A percentile compares a stretch with the other conserved stretches of the same genome.
Conservation (phyloP, 176 grass and related monocot genomes). For the Oryza longistaminata region DNA sequence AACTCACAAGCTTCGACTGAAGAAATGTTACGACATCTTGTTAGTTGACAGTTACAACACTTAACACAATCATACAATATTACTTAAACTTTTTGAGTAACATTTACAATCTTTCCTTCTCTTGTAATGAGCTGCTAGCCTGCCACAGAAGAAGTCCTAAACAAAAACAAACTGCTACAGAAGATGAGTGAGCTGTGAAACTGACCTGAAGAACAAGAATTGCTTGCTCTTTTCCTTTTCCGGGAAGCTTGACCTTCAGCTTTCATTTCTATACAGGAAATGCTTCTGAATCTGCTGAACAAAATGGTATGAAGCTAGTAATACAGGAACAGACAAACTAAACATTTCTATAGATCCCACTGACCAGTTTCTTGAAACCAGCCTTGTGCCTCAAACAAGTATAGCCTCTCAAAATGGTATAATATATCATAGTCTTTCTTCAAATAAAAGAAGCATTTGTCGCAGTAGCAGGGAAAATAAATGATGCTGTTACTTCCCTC, state of each 20-base stretch:
- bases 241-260: slow-evolving; percentile 49
- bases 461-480: slow-evolving; percentile 77
- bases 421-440: slow-evolving; percentile 95
- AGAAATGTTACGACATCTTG: slow-evolving; percentile 18
- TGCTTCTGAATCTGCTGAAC: slow-evolving; percentile 38
- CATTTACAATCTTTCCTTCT: neutral
- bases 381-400: slow-evolving; percentile 65
- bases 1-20: slow-evolving; percentile 6
- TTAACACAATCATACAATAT: slow-evolving; percentile 22
- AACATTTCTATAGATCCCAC: slow-evolving; percentile 31
- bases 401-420: slow-evolving; percentile 87
- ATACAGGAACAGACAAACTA: slow-evolving; percentile 3
- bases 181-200: slow-evolving; percentile 22
- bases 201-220: slow-evolving; percentile 40
- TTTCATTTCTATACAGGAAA: slow-evolving; percentile 36
- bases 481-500: slow-evolving; percentile 90
- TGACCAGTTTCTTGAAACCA: slow-evolving; percentile 58
- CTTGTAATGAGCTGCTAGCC: neutral
- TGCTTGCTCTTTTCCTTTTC: slow-evolving; percentile 59
- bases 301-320: neutral
- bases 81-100: slow-evolving; percentile 1
- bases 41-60: slow-evolving; percentile 2
- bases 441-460: slow-evolving; percentile 95
- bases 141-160: neutral
- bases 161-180: neutral